Evolutionary conservation across 1,139 yeast genomes (phyloP), one percentile per base, ranked within the genome.

Genomic region (Blastobotrys aristatus): DNA sequence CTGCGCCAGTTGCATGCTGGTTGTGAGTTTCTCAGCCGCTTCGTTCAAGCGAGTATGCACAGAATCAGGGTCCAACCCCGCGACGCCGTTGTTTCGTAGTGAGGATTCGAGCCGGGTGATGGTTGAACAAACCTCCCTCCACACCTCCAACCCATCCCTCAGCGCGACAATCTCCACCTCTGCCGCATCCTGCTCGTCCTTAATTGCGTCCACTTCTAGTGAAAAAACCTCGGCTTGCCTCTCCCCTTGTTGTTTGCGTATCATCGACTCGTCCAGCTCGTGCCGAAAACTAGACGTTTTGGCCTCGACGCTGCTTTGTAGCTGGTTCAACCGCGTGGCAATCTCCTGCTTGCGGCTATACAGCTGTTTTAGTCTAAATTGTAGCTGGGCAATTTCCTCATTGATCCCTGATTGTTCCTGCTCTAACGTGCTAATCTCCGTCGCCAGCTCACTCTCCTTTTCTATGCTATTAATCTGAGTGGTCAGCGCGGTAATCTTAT

Each of bases 61-160:
- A 24, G 48, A 37, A 4, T 44, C 30, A 2, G 40, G 32, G 24
- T 47, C 50, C 16, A 32, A 18, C 22, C 5, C 13, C 4, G 20
- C 27, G 18, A 18, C 13, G 14, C 26, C 33, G 14, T 31, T 34
- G 27, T 17, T 43, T 24, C 34, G 40, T 7, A 56, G 51, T 16
- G 43, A 38, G 10, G 47, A 24, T 40, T 57, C 62, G 16, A 58
- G 47, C 5, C 50, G 53, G 18, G 46, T 47, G 3, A 63, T 52
- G 11, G 50, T 50, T 6, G 47, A 22, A 17, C 62, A 50, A 2
- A 57, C 61, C 24, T 60, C 57, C 33, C 48, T 44, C 67, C 67
- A 63, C 26, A 63, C 55, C 7, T 50, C 54, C 7, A 47, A 18
- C 6, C 66, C 67, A 26, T 58, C 60, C 22, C 32, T 36, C 6